Evolutionary conservation across 495 filamentous ascomycete genomes (phyloP).

Genomic region (Aspergillus cristatus): DNA sequence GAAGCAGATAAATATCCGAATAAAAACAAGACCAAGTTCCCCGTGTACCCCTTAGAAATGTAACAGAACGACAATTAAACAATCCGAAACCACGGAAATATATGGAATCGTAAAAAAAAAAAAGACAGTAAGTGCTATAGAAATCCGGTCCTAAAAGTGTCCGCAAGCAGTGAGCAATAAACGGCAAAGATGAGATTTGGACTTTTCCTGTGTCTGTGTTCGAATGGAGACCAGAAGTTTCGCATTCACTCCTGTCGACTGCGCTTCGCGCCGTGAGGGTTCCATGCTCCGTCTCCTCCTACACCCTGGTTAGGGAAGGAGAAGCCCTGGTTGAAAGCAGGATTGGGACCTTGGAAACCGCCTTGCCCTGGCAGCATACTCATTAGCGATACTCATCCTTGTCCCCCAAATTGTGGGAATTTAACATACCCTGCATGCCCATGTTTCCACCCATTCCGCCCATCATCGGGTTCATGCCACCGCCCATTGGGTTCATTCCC

Average conservation of each 20-base stretch:
- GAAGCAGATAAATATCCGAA: slow-evolving; percentile 10
- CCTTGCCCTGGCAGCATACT: slow-evolving; percentile 23
- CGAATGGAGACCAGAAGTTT: slow-evolving; percentile 1
- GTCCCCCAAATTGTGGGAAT: no score
- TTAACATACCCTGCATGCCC: slow-evolving; percentile 51
- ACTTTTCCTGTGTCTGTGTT: no score
- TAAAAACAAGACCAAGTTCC: slow-evolving; percentile 10
- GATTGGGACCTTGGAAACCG: slow-evolving; percentile 59
- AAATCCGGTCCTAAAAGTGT: not conserved
- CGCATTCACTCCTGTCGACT: slow-evolving; percentile 59
- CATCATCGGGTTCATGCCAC: slow-evolving; percentile 46
- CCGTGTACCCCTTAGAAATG: slow-evolving; percentile 6
- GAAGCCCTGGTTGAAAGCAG: slow-evolving; percentile 75
- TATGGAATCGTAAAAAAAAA: not conserved
- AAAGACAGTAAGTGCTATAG: not conserved
- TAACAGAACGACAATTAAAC: slow-evolving; percentile 2
- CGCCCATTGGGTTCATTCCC: slow-evolving; percentile 53
- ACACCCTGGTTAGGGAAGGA: slow-evolving; percentile 54
- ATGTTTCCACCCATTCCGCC: slow-evolving; percentile 53
- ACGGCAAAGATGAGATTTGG: no score
- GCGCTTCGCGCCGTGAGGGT: slow-evolving; percentile 77
- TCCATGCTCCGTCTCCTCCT: slow-evolving; percentile 53
- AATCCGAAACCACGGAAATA: not conserved
- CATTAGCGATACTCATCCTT: no score
- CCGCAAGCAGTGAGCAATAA: not conserved